Evolutionary conservation across 768 basidiomycete genomes (phyloP).

Genomic region (Postia placenta): DNA sequence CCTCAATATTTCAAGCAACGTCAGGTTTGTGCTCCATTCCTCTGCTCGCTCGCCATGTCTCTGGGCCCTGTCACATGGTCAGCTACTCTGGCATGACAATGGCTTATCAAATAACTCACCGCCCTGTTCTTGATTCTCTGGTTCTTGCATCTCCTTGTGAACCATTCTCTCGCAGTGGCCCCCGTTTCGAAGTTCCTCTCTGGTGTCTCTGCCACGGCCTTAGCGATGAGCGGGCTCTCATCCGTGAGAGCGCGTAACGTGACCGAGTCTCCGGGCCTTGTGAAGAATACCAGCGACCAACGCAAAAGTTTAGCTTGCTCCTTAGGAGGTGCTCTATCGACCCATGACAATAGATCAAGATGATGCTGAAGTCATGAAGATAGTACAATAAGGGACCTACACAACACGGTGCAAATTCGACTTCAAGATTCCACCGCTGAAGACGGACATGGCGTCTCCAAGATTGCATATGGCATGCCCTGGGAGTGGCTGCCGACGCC

Average conservation of each 20-base stretch:
- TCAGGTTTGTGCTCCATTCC: slow-evolving; percentile 14
- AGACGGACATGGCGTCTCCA: slow-evolving; percentile 27
- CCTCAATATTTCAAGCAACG: slow-evolving; percentile 1
- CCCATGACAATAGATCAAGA: not conserved
- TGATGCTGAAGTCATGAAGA: not conserved
- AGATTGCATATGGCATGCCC: slow-evolving; percentile 25
- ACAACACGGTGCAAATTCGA: slow-evolving; percentile 58
- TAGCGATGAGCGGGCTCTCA: slow-evolving; percentile 45
- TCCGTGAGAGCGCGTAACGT: slow-evolving; percentile 45
- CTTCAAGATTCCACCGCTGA: slow-evolving; percentile 55
- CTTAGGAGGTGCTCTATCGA: slow-evolving; percentile 42
- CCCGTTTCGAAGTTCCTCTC: slow-evolving; percentile 29
- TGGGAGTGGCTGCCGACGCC: slow-evolving; percentile 15
- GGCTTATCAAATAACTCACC: slow-evolving; percentile 23
- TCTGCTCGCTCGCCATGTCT: slow-evolving; percentile 16
- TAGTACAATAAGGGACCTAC: slow-evolving; percentile 22
- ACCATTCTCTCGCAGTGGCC: slow-evolving; percentile 34
- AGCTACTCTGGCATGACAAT: not conserved
- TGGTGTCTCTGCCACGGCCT: slow-evolving; percentile 26
- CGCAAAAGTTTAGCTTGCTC: slow-evolving; percentile 43
- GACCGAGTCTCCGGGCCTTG: slow-evolving; percentile 48
- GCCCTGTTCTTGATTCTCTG: slow-evolving; percentile 33
- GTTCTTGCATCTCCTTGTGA: slow-evolving; percentile 30
- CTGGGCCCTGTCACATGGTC: slow-evolving; percentile 10
- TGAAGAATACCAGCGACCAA: slow-evolving; percentile 70